Percentiles rank a stretch among this genome's conserved stretches.
Evolutionary conservation across 345 rosid species (phyloP).

Genomic region (Lumnitzera littorea): DNA sequence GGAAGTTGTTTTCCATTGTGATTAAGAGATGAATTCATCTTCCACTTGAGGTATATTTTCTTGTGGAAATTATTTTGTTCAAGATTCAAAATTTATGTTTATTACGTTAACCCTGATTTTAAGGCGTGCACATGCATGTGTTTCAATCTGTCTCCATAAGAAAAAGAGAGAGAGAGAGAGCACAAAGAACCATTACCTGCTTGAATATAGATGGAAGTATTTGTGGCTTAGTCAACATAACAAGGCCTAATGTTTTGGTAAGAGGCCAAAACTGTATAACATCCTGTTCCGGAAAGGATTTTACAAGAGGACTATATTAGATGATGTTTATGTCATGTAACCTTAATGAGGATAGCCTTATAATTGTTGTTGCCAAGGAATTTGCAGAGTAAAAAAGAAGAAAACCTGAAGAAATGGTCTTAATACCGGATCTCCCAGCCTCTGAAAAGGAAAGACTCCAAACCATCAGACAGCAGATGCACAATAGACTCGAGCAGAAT

Average conservation of each 20-base stretch:
- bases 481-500: not conserved
- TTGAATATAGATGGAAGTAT: constrained; percentile 73
- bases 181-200: constrained; percentile 40
- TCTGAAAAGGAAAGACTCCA: constrained; percentile 31
- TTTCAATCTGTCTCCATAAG: too few species aligned
- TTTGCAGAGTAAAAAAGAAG: not conserved
- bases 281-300: constrained; percentile 38
- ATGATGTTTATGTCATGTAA: not conserved
- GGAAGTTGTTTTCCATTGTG: too few species aligned
- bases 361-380: too few species aligned
- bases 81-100: too few species aligned
- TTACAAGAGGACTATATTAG: not conserved
- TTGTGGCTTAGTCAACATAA: constrained; percentile 79
- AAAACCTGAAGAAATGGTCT: constrained; percentile 90
- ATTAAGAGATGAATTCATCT: too few species aligned
- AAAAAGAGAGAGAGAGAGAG: too few species aligned
- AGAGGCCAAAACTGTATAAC: constrained; percentile 81
- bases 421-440: constrained; percentile 74
- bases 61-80: too few species aligned
- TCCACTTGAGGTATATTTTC: too few species aligned
- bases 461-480: constrained; percentile 4
- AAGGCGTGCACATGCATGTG: too few species aligned
- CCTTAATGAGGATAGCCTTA: not conserved
- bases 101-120: too few species aligned
- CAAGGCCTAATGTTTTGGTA: constrained; percentile 88